phyloP scores from a whole-genome alignment of 1,284 basidiomycete genomes.

The Austropuccinia psidii region DNA sequence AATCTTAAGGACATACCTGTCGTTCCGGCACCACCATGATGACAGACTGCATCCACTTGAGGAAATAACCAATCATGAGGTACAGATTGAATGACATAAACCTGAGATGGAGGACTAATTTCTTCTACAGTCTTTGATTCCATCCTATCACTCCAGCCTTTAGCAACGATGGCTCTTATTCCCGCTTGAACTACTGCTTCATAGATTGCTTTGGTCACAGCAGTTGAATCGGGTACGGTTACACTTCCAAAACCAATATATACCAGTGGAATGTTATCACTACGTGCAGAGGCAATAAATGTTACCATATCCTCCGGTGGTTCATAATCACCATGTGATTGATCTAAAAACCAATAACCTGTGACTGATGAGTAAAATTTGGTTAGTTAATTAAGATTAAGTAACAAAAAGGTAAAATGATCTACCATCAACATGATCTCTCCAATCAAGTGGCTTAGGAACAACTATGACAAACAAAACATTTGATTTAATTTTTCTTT shows the following conservation, averaged over 20 bases:
- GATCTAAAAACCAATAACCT: slow-evolving; percentile 93
- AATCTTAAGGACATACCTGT: slow-evolving; percentile 72
- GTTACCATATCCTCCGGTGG: slow-evolving; percentile 69
- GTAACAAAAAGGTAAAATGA: slow-evolving; percentile 37
- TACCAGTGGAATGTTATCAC: slow-evolving; percentile 73
- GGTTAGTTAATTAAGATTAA: too few relatives aligned
- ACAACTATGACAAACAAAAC: slow-evolving; percentile 53
- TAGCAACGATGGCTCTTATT: slow-evolving; percentile 45
- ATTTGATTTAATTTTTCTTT: background rate
- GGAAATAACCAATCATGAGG: slow-evolving; percentile 47
- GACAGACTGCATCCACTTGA: slow-evolving; percentile 44
- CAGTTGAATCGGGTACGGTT: slow-evolving; percentile 28
- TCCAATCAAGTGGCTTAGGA: slow-evolving; percentile 89
- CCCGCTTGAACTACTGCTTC: slow-evolving; percentile 42
- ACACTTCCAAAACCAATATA: slow-evolving; percentile 88
- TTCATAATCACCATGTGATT: slow-evolving; percentile 73
- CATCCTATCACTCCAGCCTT: slow-evolving; percentile 44
- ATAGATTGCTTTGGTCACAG: slow-evolving; percentile 35
- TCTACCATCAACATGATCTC: slow-evolving; percentile 72
- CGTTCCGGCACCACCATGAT: slow-evolving; percentile 74
- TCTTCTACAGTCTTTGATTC: slow-evolving; percentile 28
- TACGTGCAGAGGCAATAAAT: slow-evolving; percentile 73
- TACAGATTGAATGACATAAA: slow-evolving; percentile 44
- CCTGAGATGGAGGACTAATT: slow-evolving; percentile 37
- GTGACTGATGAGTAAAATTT: slow-evolving; percentile 2